Percentiles rank a stretch among this genome's conserved stretches.
These are phyloP conservation scores for Bruguiera parviflora DNA, from an alignment of 345 rosid species.

Conservation along the genomic window DNA sequence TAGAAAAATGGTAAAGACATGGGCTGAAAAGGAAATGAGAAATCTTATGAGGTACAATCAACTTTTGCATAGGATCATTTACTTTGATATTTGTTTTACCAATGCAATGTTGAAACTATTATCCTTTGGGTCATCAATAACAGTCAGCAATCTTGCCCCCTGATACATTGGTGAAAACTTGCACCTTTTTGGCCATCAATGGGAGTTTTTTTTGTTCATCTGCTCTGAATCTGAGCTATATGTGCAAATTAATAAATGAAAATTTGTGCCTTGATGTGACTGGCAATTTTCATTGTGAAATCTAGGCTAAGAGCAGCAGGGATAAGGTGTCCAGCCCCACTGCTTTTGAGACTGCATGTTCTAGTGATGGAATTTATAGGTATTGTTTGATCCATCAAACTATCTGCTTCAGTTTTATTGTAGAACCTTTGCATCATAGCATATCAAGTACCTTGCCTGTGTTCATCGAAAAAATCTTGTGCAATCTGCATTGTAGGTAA, in stretches of 20 bases:
- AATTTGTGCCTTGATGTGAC: conserved; percentile 1
- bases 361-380: conserved; percentile 99
- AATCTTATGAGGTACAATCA: conserved; percentile 73
- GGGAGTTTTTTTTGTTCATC: background rate
- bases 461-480: background rate
- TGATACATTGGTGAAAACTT: background rate
- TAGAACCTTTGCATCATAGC: background rate
- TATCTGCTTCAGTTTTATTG: background rate
- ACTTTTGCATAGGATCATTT: background rate
- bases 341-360: conserved; percentile 78
- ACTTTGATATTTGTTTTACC: background rate
- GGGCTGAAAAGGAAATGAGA: conserved; percentile 99
- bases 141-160: background rate
- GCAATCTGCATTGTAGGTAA: conserved; percentile 46
- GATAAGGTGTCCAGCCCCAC: conserved; percentile 80
- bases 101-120: background rate
- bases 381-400: conserved; percentile 17
- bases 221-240: background rate
- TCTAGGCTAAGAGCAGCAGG: conserved; percentile 89
- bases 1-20: conserved; percentile 93
- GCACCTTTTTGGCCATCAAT: background rate
- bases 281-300: conserved; percentile 8
- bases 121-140: background rate
- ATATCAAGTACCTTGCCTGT: background rate
- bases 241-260: background rate